These are phyloP conservation scores for Rhypophila decipiens DNA, from an alignment of 495 filamentous ascomycete genomes.

Conservation along the genomic window DNA sequence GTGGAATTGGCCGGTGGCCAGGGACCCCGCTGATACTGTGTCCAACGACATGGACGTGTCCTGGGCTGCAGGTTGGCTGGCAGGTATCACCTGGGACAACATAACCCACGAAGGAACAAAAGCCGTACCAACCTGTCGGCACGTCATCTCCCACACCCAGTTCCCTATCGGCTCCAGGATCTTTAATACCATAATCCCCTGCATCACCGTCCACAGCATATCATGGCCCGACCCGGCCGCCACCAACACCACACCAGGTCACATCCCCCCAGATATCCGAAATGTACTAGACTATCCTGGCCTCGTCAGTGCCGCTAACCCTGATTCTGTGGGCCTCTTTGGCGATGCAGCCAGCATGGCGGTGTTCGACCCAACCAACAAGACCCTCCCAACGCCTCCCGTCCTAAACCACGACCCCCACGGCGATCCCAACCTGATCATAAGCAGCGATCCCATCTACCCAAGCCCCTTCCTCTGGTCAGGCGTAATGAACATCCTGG, in stretches of 20 bases:
- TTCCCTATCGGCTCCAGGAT: constrained; percentile 1
- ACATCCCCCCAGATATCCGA: too few species aligned
- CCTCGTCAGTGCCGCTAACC: not conserved
- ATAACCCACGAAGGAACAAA: not conserved
- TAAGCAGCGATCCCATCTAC: not conserved
- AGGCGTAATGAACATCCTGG: not conserved
- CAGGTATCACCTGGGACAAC: not conserved
- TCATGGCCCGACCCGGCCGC: not conserved
- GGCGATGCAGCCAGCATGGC: not conserved
- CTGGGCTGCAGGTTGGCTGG: too few species aligned
- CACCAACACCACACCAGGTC: not conserved
- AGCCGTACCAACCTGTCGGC: not conserved
- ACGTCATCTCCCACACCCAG: constrained; percentile 1
- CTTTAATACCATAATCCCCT: not conserved
- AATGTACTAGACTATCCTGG: not conserved
- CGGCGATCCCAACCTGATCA: not conserved
- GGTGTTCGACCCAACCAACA: constrained; percentile 4
- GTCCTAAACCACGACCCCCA: not conserved
- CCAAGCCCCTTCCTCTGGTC: constrained; percentile 2
- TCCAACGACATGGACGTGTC: not conserved
- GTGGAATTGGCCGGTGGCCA: not conserved
- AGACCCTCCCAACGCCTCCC: not conserved
- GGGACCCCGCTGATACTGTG: not conserved
- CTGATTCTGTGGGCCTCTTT: not conserved
- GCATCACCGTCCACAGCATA: constrained; percentile 1